Conservation (phyloP, 73 alveolate species). For the Loxodes magnus region DNA sequence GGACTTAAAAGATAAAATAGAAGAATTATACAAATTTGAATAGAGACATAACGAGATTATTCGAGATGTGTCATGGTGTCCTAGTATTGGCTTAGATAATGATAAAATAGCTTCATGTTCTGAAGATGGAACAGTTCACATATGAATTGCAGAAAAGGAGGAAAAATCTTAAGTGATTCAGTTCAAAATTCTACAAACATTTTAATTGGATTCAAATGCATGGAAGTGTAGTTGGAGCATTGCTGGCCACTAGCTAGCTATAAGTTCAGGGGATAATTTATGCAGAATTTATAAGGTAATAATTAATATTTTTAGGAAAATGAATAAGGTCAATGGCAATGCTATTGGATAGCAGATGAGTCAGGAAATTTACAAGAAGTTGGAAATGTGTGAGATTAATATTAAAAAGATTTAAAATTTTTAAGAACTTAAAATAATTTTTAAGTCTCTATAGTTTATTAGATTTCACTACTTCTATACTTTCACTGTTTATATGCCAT, state of each 20-base stretch:
- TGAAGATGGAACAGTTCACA: neutral
- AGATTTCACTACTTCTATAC: too few species aligned
- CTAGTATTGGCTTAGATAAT: conserved; percentile 9
- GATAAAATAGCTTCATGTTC: neutral
- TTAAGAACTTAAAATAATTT: too few species aligned
- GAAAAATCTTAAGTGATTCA: neutral
- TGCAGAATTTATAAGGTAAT: neutral
- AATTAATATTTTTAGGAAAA: neutral
- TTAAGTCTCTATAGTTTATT: too few species aligned
- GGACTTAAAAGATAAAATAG: conserved; percentile 41
- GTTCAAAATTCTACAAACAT: neutral
- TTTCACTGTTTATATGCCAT: too few species aligned
- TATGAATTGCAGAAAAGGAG: neutral
- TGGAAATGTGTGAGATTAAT: too few species aligned
- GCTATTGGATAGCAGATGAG: neutral
- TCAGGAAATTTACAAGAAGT: conserved; percentile 1
- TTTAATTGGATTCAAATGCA: too few species aligned
- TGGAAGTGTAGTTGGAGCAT: neutral
- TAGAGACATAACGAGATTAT: conserved; percentile 33
- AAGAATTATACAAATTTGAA: neutral
- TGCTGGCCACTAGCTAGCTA: neutral
- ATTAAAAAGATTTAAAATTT: too few species aligned
- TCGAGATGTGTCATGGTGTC: conserved; percentile 44
- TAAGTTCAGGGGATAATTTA: neutral
- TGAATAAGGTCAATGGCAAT: neutral